Conservation (phyloP, 2,329 filamentous ascomycete species). For the Alternaria arbusti region DNA sequence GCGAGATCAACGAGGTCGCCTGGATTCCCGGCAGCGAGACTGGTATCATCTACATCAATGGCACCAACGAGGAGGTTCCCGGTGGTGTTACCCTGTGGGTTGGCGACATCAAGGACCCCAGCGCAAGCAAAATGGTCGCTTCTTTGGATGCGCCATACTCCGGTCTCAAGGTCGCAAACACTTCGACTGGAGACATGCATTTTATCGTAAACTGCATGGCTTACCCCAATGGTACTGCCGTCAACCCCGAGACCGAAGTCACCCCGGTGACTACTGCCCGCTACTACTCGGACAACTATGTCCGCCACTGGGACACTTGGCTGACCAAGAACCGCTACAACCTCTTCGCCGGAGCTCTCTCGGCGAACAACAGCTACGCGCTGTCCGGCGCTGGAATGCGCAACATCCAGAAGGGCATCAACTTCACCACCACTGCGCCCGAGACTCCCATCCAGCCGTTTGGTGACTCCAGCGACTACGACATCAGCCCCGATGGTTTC, state of each 20-base stretch:
- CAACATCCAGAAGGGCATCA: slow-evolving; percentile 68
- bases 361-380: slow-evolving; percentile 34
- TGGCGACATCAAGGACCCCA: slow-evolving; percentile 39
- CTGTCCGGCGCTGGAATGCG: slow-evolving; percentile 46
- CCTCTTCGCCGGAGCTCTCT: slow-evolving; percentile 74
- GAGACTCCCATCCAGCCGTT: slow-evolving; percentile 78
- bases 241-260: slow-evolving; percentile 67
- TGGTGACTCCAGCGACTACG: slow-evolving; percentile 78
- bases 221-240: slow-evolving; percentile 72
- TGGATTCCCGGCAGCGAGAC: slow-evolving; percentile 45
- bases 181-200: slow-evolving; percentile 49
- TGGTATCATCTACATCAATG: slow-evolving; percentile 69
- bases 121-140: slow-evolving; percentile 40
- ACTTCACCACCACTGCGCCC: slow-evolving; percentile 58
- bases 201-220: slow-evolving; percentile 66
- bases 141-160: slow-evolving; percentile 56
- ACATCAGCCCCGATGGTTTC: slow-evolving; percentile 70
- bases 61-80: slow-evolving; percentile 64
- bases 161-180: slow-evolving; percentile 56
- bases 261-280: slow-evolving; percentile 68
- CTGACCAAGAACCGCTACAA: slow-evolving; percentile 71
- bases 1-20: slow-evolving; percentile 42
- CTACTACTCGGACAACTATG: slow-evolving; percentile 76
- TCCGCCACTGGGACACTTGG: slow-evolving; percentile 83
- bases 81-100: slow-evolving; percentile 48